phyloP scores from a whole-genome alignment of 169 alveolate species.

The Plasmodium blacklocki region DNA sequence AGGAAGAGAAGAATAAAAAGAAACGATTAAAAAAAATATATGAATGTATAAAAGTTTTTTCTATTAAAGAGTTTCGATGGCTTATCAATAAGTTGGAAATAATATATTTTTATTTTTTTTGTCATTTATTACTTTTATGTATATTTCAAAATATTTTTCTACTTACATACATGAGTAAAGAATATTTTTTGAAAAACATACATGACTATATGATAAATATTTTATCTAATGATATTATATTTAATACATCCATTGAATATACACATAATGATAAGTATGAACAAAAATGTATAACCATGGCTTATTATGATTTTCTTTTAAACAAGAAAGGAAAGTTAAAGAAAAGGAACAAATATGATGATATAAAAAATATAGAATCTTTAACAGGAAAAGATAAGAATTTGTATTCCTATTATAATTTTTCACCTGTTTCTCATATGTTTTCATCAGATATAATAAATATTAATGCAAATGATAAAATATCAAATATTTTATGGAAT shows the following conservation, averaged over 20 bases:
- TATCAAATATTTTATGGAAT: no score
- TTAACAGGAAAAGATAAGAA: not conserved
- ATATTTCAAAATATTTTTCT: conserved; percentile 8
- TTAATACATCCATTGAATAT: conserved; percentile 10
- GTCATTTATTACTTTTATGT: conserved; percentile 10
- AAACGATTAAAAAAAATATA: conserved; percentile 4
- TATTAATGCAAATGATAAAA: no score
- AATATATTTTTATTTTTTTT: conserved; percentile 1
- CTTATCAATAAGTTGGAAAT: conserved; percentile 19
- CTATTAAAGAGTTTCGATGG: conserved; percentile 7
- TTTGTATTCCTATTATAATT: no score
- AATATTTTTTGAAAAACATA: conserved; percentile 4
- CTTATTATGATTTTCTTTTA: conserved; percentile 21
- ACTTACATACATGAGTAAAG: conserved; percentile 7
- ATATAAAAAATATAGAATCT: not conserved
- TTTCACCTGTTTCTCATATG: no score
- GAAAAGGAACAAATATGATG: conserved; percentile 3
- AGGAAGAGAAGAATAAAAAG: conserved; percentile 5
- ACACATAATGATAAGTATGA: conserved; percentile 40
- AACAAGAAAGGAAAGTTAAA: conserved; percentile 7
- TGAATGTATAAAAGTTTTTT: conserved; percentile 6
- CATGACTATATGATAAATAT: conserved; percentile 14
- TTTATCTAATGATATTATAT: conserved; percentile 8
- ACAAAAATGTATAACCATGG: conserved; percentile 20
- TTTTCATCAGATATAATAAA: no score